phyloP scores from a whole-genome alignment of 768 basidiomycete species.

The Hypholoma fasciculare region DNA sequence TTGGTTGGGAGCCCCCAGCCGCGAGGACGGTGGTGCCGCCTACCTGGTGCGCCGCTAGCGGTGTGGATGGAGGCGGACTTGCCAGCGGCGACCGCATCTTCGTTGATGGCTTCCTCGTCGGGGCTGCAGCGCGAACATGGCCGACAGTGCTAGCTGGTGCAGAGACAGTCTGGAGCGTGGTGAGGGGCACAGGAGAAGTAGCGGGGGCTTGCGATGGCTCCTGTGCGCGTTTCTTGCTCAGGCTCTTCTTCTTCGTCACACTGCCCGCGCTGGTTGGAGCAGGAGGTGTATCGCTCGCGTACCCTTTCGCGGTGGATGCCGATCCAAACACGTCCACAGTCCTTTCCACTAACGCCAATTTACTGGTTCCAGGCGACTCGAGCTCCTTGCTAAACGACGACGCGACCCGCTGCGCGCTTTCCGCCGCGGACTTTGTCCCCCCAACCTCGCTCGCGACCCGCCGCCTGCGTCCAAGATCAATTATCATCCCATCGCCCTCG shows the following conservation, averaged over 20 bases:
- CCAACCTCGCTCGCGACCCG: constrained; percentile 19
- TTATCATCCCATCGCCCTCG: constrained; percentile 14
- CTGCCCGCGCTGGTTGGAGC: neutral
- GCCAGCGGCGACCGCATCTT: neutral
- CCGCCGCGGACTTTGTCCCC: neutral
- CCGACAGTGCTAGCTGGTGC: neutral
- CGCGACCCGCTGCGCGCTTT: neutral
- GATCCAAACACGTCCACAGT: neutral
- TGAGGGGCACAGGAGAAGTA: too few species aligned
- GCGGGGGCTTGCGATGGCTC: neutral
- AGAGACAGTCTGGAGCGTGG: neutral
- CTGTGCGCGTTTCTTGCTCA: constrained; percentile 15
- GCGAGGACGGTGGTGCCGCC: constrained; percentile 15
- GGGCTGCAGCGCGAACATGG: neutral
- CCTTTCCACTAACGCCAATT: neutral
- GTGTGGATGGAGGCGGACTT: neutral
- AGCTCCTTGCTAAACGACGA: neutral
- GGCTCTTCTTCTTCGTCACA: constrained; percentile 18
- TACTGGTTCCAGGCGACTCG: neutral
- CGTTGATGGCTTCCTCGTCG: neutral
- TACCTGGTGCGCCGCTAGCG: neutral
- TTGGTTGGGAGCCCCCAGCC: constrained; percentile 20
- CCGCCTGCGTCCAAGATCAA: constrained; percentile 20
- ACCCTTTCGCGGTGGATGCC: constrained; percentile 3
- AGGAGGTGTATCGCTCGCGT: constrained; percentile 18